Conservation (phyloP, 179 eudicot species). For the Corrigiola litoralis region DNA sequence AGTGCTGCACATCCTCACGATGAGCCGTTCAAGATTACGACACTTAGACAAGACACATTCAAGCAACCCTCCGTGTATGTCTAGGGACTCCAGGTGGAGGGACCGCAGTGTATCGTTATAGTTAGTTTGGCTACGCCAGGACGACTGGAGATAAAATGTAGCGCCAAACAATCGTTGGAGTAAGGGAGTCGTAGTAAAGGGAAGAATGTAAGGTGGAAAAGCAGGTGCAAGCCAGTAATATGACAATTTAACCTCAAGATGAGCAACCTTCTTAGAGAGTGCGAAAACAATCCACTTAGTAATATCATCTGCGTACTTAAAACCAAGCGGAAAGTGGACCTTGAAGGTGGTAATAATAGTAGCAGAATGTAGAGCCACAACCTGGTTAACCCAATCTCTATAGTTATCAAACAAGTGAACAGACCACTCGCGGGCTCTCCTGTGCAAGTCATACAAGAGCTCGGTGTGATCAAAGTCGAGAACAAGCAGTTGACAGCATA, state of each 20-base stretch:
- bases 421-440: too few species aligned
- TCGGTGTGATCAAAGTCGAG: neutral
- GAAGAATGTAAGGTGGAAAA: too few species aligned
- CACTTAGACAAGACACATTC: conserved; percentile 2
- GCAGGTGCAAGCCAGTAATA: too few species aligned
- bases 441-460: too few species aligned
- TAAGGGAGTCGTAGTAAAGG: too few species aligned
- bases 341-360: neutral
- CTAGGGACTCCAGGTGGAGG: neutral
- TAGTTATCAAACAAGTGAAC: too few species aligned
- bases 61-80: neutral
- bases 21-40: neutral
- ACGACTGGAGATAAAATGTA: too few species aligned
- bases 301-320: neutral
- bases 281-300: neutral
- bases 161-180: too few species aligned
- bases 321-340: neutral
- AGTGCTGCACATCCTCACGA: neutral
- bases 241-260: neutral
- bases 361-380: neutral
- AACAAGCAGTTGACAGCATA: neutral
- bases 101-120: neutral
- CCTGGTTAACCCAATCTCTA: conserved; percentile 4
- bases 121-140: too few species aligned
- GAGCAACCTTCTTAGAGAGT: neutral